These are phyloP conservation scores for Bryoglossum gracile DNA, from an alignment of 495 filamentous ascomycete genomes.

Conservation along the genomic window DNA sequence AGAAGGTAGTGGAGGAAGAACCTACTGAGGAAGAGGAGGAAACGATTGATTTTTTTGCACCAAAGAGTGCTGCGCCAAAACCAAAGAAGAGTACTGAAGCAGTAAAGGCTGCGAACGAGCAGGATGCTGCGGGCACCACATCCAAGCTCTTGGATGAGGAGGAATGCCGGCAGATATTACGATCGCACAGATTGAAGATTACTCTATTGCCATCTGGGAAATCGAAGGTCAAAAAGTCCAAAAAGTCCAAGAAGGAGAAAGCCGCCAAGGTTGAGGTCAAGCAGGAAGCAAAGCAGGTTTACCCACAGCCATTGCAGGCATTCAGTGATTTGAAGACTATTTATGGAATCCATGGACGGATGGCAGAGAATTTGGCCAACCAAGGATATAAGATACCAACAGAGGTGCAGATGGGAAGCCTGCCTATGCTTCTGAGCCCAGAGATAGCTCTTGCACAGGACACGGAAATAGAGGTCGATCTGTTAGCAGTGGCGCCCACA, in stretches of 20 bases:
- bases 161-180: conserved; percentile 66
- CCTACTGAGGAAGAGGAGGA: conserved; percentile 24
- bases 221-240: conserved; percentile 33
- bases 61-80: conserved; percentile 21
- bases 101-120: conserved; percentile 8
- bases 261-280: conserved; percentile 39
- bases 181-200: conserved; percentile 81
- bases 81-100: conserved; percentile 14
- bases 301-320: conserved; percentile 67
- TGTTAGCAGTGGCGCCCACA: conserved; percentile 85
- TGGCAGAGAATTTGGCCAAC: conserved; percentile 70
- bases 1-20: conserved; percentile 21
- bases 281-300: conserved; percentile 44
- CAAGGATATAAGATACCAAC: conserved; percentile 85
- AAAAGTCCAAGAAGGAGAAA: conserved; percentile 44
- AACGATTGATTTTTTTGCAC: conserved; percentile 43
- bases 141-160: conserved; percentile 43
- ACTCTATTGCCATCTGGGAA: conserved; percentile 50
- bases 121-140: not conserved
- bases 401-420: conserved; percentile 81
- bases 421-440: conserved; percentile 66
- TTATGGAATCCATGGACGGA: conserved; percentile 61
- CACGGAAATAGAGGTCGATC: conserved; percentile 44
- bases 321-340: conserved; percentile 63
- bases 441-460: conserved; percentile 33